Conservation (phyloP, 2,329 filamentous ascomycete genomes). For the Metarhizium guizhouense region DNA sequence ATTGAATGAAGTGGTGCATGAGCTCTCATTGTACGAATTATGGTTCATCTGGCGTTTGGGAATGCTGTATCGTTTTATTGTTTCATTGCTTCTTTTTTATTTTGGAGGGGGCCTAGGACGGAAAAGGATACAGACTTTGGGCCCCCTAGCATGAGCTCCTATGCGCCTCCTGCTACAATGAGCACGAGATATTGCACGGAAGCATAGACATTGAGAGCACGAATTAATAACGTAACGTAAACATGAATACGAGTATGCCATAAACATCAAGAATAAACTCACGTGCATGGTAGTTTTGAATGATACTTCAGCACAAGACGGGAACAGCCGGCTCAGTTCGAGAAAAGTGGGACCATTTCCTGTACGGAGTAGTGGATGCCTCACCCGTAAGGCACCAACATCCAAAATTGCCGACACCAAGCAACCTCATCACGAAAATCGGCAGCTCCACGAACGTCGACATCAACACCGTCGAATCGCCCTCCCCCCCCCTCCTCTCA, state of each 20-base stretch:
- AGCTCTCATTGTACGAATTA: slow-evolving; percentile 5
- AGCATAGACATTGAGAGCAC: not conserved
- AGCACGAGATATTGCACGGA: not conserved
- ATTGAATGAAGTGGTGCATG: not conserved
- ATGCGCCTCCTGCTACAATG: not conserved
- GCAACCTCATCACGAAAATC: slow-evolving; percentile 23
- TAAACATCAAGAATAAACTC: not conserved
- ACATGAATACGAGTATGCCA: not conserved
- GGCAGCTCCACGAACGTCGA: slow-evolving; percentile 19
- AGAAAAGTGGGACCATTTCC: not conserved
- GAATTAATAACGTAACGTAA: not conserved
- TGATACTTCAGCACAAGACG: not conserved
- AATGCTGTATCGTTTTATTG: slow-evolving; percentile 4
- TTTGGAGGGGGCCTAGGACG: not conserved
- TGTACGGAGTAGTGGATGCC: slow-evolving; percentile 31
- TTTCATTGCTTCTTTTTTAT: not conserved
- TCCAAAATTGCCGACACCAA: slow-evolving; percentile 33
- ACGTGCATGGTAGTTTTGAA: not conserved
- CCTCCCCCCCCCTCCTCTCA: slow-evolving; percentile 9
- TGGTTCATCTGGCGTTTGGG: slow-evolving; percentile 14
- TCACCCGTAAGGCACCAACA: slow-evolving; percentile 29
- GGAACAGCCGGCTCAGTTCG: not conserved
- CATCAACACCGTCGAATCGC: slow-evolving; percentile 17
- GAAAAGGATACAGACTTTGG: not conserved
- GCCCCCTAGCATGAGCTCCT: not conserved